Percentiles rank a stretch among this genome's conserved stretches.
phyloP scores from a whole-genome alignment of 371 early-diverging fungal genomes.

The Mortierella sp. region DNA sequence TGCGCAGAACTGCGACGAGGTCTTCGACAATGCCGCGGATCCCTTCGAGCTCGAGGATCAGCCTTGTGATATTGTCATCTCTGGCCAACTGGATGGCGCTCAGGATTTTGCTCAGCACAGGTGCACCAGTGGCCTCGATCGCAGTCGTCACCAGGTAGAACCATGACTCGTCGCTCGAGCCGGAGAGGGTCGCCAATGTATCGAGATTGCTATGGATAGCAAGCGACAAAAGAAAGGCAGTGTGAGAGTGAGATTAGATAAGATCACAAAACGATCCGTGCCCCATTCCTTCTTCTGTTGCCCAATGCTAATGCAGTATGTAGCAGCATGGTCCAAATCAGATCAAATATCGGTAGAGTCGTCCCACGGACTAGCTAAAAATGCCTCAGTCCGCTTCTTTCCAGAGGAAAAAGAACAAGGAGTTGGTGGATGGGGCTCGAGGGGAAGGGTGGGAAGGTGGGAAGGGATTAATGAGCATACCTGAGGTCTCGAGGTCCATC shows the following conservation, averaged over 20 bases:
- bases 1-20: constrained; percentile 73
- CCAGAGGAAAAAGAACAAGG: too few species aligned
- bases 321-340: constrained; percentile 1
- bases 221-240: too few species aligned
- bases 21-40: constrained; percentile 69
- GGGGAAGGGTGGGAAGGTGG: too few species aligned
- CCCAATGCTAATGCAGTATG: neutral
- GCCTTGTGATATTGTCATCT: constrained; percentile 59
- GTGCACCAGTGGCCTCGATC: constrained; percentile 91
- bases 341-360: too few species aligned
- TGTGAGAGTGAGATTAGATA: neutral
- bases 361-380: too few species aligned
- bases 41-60: constrained; percentile 63
- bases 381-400: too few species aligned
- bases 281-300: too few species aligned
- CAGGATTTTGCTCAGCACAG: constrained; percentile 75
- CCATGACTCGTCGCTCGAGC: constrained; percentile 95
- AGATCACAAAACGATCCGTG: too few species aligned
- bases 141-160: constrained; percentile 94
- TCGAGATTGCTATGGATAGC: constrained; percentile 76
- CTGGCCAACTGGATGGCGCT: constrained; percentile 67
- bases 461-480: constrained; percentile 61
- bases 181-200: constrained; percentile 87
- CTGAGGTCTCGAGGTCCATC: constrained; percentile 76
- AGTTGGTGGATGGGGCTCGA: too few species aligned